phyloP scores from a whole-genome alignment of 73 alveolate genomes.

The Symbiodinium pilosum region DNA sequence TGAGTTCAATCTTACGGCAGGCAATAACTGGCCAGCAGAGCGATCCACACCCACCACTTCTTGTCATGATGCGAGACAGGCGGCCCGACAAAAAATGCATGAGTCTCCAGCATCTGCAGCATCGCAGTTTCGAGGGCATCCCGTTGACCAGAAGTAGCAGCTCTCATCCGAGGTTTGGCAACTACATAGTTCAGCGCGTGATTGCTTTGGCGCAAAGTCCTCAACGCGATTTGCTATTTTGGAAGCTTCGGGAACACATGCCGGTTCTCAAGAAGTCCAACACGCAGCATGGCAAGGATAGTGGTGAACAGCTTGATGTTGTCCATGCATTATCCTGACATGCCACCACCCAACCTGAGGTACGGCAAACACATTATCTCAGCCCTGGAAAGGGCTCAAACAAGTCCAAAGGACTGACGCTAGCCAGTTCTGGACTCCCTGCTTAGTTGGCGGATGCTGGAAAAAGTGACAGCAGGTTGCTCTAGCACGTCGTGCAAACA shows the following conservation, averaged over 20 bases:
- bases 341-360: neutral
- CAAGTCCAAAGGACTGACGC: slow-evolving; percentile 78
- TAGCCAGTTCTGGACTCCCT: neutral
- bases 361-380: slow-evolving; percentile 94
- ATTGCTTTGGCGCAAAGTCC: slow-evolving; percentile 76
- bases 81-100: neutral
- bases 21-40: slow-evolving; percentile 59
- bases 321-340: neutral
- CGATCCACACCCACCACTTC: slow-evolving; percentile 84
- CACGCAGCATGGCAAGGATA: slow-evolving; percentile 17
- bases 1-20: neutral
- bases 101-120: neutral
- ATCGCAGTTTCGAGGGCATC: neutral
- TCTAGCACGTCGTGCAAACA: slow-evolving; percentile 2
- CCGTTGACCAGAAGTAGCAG: neutral
- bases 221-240: slow-evolving; percentile 71
- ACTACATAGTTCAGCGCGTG: slow-evolving; percentile 94
- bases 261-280: slow-evolving; percentile 91
- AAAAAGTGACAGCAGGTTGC: neutral
- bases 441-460: neutral
- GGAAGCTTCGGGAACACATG: slow-evolving; percentile 81
- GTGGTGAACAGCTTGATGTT: neutral
- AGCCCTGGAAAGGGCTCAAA: slow-evolving; percentile 88
- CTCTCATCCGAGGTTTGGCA: slow-evolving; percentile 71
- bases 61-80: slow-evolving; percentile 94